Base-by-base conservation (phyloP, 257 asterid species). In the Solanum chiquidenum region DNA sequence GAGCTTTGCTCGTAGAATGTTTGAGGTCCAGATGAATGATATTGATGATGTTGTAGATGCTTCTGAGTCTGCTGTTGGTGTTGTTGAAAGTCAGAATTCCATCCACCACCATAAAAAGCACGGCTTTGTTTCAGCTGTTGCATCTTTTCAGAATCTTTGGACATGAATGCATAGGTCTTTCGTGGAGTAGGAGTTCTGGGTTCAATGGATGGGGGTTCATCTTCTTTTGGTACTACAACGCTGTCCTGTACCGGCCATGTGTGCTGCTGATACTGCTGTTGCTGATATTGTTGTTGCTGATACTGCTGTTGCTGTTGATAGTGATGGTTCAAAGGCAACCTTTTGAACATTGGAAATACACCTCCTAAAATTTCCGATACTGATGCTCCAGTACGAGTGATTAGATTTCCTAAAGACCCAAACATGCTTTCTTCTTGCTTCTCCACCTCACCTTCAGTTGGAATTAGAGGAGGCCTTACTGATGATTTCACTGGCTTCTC, bases 161-260 rank as follows among this genome's bases (percentile, higher is more conserved):
- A 76, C 99, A 96, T 96, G 94, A 97, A 97, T 4, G 98, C 98
- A 14, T 97, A 97, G 2, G 97, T 96, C 90, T 97, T 97, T 73
- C 91, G 93, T 34, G 99, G 99, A 87, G 99, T 95, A 5, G 98
- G 99, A 12, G 98, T 92, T 23, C 95, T 88, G 38, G 94, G 62
- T 42, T 97, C 99, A 8, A 95, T 64, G 23, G 96, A 86, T 46
- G 99, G 98, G 5, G 97, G 97, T 80, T 93, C 98, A 23, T 96
- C 99, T 73, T 92, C 98, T 29, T 94, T 95, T 6, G 95, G 96
- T 25, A 97, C 91, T 8, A 92, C 93, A 69, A 91, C 95, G 92
- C 99, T 96, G 52, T 97, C 99, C 87, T 95, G 99, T 64, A 92
- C 95, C 0, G 98, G 98, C 98, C 95, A 93, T 20, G 90, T 12